A percentile compares a stretch with the other conserved stretches of the same genome.
Evolutionary conservation across 345 rosid genomes (phyloP).

Genomic region (Raphanus raphanistrum): DNA sequence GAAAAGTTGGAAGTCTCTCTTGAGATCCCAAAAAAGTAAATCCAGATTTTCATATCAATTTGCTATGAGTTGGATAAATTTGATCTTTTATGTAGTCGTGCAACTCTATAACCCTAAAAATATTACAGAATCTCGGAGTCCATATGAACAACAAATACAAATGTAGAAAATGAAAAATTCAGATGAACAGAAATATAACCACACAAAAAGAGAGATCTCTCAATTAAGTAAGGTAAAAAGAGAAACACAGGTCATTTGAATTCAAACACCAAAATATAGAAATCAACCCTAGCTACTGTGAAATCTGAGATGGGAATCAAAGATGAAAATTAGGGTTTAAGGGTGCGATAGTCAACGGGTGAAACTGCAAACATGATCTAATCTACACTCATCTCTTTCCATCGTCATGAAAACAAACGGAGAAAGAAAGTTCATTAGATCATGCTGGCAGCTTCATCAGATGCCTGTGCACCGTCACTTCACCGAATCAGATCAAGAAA

Average conservation of each 20-base stretch:
- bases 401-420: slow-evolving; percentile 12
- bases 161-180: background rate
- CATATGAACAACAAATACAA: background rate
- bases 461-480: slow-evolving; percentile 51
- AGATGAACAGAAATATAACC: background rate
- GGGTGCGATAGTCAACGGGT: slow-evolving; percentile 69
- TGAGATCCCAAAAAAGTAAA: slow-evolving; percentile 18
- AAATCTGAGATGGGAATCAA: background rate
- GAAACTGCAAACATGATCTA: slow-evolving; percentile 93
- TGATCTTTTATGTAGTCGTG: slow-evolving; percentile 5
- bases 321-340: slow-evolving; percentile 36
- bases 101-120: slow-evolving; percentile 10
- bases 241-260: background rate
- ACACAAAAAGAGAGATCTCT: background rate
- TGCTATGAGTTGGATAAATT: background rate
- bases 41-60: background rate
- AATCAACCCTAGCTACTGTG: background rate
- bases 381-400: slow-evolving; percentile 43
- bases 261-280: background rate
- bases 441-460: slow-evolving; percentile 99
- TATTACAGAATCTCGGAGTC: background rate
- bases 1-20: slow-evolving; percentile 12
- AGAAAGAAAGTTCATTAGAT: slow-evolving; percentile 57
- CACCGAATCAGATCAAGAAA: slow-evolving; percentile 4
- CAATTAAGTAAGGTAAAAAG: background rate